Evolutionary conservation across 2,329 filamentous ascomycete species (phyloP), one percentile per base, ranked within the genome.

Genomic region (Colletotrichum nymphaeae): DNA sequence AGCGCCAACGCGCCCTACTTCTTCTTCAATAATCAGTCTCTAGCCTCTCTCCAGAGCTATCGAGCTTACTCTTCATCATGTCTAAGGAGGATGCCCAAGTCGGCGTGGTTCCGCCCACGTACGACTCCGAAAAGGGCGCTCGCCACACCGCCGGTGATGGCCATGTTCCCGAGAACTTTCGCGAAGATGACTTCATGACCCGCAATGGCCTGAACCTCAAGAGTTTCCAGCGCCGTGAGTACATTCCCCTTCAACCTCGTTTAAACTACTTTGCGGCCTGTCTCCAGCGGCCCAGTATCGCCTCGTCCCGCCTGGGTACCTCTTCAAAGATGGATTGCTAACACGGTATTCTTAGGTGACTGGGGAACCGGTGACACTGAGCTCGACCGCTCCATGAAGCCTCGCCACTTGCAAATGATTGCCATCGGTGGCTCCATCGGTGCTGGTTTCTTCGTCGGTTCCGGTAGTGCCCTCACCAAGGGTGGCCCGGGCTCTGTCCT

Each of bases 401-500:
- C 84, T 64, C 87, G 89, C 75, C 89, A 91, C 80, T 81, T 91
- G 76, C 87, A 91, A 81, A 90, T 91, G 89, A 91, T 91, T 80
- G 88, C 88, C 77, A 90, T 91, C 69, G 88, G 88, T 78, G 89
- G 89, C 72, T 89, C 88, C 37, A 91, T 91, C 69, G 89, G 89
- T 80, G 89, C 89, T 79, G 89, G 89, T 83, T 90, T 91, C 84
- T 91, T 91, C 80, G 89, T 91, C 78, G 88, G 89, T 77, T 90
- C 88, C 46, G 89, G 89, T 76, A 79, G 82, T 76, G 89, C 89
- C 59, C 81, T 91, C n/a, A 78, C 78, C 74, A 85, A 82, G 70
- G 89, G 89, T 82, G 82, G 86, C 5, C 86, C 86, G 32, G 85
- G 78, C 5, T 82, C 83, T 28, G 76, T 88, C 26, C 77, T 88